A percentile compares a stretch with the other conserved stretches of the same genome.
phyloP scores from a whole-genome alignment of 225 moss, liverwort and hornwort species.

The Polytrichum commune region DNA sequence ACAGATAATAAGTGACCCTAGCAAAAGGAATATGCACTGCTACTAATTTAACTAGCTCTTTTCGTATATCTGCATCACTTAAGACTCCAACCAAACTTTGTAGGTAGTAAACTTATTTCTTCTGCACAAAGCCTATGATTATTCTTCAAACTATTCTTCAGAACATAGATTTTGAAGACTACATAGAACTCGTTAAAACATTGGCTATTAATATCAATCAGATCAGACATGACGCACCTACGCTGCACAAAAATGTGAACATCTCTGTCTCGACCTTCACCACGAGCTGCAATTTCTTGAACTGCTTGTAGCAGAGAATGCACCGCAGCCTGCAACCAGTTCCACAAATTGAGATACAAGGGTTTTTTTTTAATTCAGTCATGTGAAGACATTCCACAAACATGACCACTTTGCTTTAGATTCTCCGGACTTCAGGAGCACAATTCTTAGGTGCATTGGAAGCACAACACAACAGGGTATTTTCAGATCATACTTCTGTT shows the following conservation, averaged over 20 bases:
- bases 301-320: constrained; percentile 61
- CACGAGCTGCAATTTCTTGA: constrained; percentile 59
- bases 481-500: too few relatives aligned
- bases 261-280: constrained; percentile 62
- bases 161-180: background rate
- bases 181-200: background rate
- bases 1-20: background rate
- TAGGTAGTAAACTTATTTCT: too few relatives aligned
- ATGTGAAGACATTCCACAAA: background rate
- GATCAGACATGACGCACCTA: constrained; percentile 36
- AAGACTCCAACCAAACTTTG: background rate
- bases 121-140: too few relatives aligned
- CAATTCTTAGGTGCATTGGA: too few relatives aligned
- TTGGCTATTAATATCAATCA: background rate
- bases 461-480: too few relatives aligned
- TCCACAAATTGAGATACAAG: constrained; percentile 1
- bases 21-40: background rate
- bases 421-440: too few relatives aligned
- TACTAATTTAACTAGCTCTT: background rate
- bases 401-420: background rate
- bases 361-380: background rate
- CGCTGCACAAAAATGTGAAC: constrained; percentile 54
- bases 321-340: constrained; percentile 48
- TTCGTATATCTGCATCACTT: background rate
- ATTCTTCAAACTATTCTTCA: background rate